phyloP scores from a whole-genome alignment of 352 stramenopile species.

The Plasmopara halstedii region DNA sequence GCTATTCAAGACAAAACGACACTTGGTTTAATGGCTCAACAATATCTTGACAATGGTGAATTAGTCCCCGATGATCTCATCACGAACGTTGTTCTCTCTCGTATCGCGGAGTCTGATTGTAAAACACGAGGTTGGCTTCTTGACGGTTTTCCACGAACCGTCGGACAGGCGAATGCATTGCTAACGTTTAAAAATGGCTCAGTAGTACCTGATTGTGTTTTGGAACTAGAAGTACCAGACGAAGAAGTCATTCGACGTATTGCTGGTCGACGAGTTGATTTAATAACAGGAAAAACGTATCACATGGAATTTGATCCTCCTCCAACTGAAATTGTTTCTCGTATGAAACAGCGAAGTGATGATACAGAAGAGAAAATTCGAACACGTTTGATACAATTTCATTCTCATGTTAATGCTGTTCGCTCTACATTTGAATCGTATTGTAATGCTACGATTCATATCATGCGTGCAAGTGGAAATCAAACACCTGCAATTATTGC shows the following conservation, averaged over 20 bases:
- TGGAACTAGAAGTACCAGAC: slow-evolving; percentile 93
- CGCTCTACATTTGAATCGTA: slow-evolving; percentile 30
- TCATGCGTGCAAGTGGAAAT: slow-evolving; percentile 14
- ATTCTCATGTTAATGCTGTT: slow-evolving; percentile 54
- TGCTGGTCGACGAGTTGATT: slow-evolving; percentile 93
- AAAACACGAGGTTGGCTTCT: slow-evolving; percentile 84
- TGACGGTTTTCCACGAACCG: slow-evolving; percentile 90
- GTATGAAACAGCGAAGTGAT: slow-evolving; percentile 80
- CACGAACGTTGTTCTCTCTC: slow-evolving; percentile 65
- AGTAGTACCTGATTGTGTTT: slow-evolving; percentile 65
- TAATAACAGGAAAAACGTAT: slow-evolving; percentile 89
- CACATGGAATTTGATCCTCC: slow-evolving; percentile 95
- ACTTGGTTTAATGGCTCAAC: slow-evolving; percentile 70
- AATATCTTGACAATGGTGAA: slow-evolving; percentile 81
- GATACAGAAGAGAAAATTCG: slow-evolving; percentile 91
- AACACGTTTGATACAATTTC: slow-evolving; percentile 78
- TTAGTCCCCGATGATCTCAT: slow-evolving; percentile 91
- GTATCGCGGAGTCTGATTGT: slow-evolving; percentile 82
- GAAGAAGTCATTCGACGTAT: slow-evolving; percentile 93
- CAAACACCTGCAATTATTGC: slow-evolving; percentile 17
- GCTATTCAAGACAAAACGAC: slow-evolving; percentile 60
- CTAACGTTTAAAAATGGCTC: slow-evolving; percentile 45
- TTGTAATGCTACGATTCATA: slow-evolving; percentile 11
- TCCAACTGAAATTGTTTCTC: slow-evolving; percentile 38
- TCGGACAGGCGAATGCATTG: slow-evolving; percentile 75